These are phyloP conservation scores for Schwanniomyces sp. DNA, from an alignment of 805 yeast genomes.

Conservation along the genomic window DNA sequence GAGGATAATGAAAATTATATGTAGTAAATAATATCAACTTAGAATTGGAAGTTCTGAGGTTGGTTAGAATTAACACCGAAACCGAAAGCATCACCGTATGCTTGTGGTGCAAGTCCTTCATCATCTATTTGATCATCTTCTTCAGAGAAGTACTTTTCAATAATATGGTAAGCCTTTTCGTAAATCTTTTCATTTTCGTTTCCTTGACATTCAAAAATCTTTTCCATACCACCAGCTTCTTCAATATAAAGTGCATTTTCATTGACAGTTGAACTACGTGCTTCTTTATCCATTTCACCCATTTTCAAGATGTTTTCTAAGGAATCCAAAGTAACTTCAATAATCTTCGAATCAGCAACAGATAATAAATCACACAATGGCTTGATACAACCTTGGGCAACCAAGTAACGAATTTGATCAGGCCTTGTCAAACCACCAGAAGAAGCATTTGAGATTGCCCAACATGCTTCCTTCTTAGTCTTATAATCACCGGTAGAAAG, in stretches of 20 bases:
- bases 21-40: conserved; percentile 7
- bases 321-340: conserved; percentile 94
- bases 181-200: conserved; percentile 91
- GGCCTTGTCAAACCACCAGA: conserved; percentile 93
- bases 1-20: neutral
- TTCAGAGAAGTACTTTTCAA: conserved; percentile 86
- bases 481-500: conserved; percentile 83
- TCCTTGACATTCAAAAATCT: conserved; percentile 88
- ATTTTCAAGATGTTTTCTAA: conserved; percentile 89
- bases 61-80: conserved; percentile 74
- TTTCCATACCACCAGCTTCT: conserved; percentile 98
- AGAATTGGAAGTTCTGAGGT: conserved; percentile 54
- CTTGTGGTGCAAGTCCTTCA: conserved; percentile 69
- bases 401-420: conserved; percentile 90
- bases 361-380: conserved; percentile 91
- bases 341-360: conserved; percentile 86
- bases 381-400: conserved; percentile 93
- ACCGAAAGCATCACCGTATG: conserved; percentile 81
- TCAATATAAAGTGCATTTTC: conserved; percentile 90
- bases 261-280: conserved; percentile 66
- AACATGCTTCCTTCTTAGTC: conserved; percentile 97
- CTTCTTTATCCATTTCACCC: conserved; percentile 90
- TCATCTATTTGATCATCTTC: conserved; percentile 70
- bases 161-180: conserved; percentile 84
- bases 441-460: conserved; percentile 98